Conservation (phyloP, 1,284 basidiomycete genomes). For the Wolfiporia cocos region DNA sequence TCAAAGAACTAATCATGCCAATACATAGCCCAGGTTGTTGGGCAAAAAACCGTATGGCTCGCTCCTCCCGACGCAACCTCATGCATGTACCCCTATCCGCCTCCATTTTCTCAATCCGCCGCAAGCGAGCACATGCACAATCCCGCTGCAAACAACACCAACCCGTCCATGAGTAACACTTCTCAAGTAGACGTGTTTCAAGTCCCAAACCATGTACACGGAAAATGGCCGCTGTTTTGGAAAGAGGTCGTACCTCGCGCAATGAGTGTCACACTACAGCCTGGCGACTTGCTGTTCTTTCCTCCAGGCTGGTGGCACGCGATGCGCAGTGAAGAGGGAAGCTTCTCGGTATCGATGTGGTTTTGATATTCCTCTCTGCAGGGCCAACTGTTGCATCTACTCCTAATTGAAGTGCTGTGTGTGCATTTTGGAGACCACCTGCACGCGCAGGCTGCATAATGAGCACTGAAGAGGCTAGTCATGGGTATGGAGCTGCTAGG, state of each 20-base stretch:
- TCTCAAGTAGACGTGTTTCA: conserved; percentile 66
- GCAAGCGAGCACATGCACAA: conserved; percentile 20
- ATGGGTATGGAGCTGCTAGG: too few species aligned
- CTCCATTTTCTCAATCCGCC: too few species aligned
- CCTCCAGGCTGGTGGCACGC: conserved; percentile 94
- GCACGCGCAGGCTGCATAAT: too few species aligned
- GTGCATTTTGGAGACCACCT: too few species aligned
- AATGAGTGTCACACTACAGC: conserved; percentile 57
- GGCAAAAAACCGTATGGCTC: conserved; percentile 89
- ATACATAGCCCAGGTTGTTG: conserved; percentile 85
- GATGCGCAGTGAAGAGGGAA: conserved; percentile 74
- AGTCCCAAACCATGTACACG: conserved; percentile 16
- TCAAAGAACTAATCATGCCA: conserved; percentile 9
- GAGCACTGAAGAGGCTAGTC: too few species aligned
- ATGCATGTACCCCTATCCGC: conserved; percentile 50
- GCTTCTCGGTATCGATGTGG: conserved; percentile 81
- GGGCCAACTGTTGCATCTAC: background rate
- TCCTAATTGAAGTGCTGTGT: background rate
- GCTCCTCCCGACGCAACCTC: conserved; percentile 60
- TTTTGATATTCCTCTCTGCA: conserved; percentile 37
- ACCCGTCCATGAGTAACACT: conserved; percentile 55
- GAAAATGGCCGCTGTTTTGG: conserved; percentile 43
- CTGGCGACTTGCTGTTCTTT: conserved; percentile 84
- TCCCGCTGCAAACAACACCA: conserved; percentile 32
- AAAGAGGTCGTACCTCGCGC: conserved; percentile 58